Conservation (phyloP, 2,329 filamentous ascomycete genomes). For the Exophiala phaeomuriformis region DNA sequence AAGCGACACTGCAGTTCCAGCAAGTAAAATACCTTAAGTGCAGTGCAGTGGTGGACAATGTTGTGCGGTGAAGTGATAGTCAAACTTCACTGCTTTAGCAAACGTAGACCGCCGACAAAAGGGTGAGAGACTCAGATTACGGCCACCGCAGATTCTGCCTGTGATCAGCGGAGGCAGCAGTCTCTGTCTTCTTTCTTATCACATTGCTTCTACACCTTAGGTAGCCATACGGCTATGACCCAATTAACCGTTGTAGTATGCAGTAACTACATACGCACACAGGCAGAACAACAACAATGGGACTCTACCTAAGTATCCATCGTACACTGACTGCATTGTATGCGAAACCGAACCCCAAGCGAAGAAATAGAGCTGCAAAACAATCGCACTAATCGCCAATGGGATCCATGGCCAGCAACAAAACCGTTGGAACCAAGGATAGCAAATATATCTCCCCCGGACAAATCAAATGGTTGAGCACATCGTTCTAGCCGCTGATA, state of each 20-base stretch:
- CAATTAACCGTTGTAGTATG: too few relatives aligned
- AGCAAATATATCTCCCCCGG: slow-evolving; percentile 5
- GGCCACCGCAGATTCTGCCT: neutral
- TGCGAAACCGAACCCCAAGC: neutral
- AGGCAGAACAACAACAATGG: too few relatives aligned
- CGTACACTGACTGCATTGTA: too few relatives aligned
- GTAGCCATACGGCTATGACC: too few relatives aligned
- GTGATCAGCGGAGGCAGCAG: neutral
- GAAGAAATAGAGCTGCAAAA: slow-evolving; percentile 12
- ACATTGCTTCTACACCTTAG: neutral
- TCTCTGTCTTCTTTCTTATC: neutral
- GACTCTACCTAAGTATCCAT: too few relatives aligned
- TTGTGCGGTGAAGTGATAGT: too few relatives aligned
- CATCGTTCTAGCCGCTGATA: slow-evolving; percentile 13
- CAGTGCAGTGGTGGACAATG: too few relatives aligned
- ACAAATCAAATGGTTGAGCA: slow-evolving; percentile 14
- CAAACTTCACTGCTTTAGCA: too few relatives aligned
- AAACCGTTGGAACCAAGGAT: slow-evolving; percentile 6
- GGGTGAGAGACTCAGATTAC: neutral
- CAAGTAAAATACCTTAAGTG: too few relatives aligned
- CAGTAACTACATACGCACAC: too few relatives aligned
- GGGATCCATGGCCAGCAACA: slow-evolving; percentile 10
- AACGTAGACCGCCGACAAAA: neutral
- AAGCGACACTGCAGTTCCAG: too few relatives aligned
- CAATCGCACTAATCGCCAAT: slow-evolving; percentile 16